Conservation (phyloP, 176 grass and related monocot species). For the Aegilops longissima region DNA sequence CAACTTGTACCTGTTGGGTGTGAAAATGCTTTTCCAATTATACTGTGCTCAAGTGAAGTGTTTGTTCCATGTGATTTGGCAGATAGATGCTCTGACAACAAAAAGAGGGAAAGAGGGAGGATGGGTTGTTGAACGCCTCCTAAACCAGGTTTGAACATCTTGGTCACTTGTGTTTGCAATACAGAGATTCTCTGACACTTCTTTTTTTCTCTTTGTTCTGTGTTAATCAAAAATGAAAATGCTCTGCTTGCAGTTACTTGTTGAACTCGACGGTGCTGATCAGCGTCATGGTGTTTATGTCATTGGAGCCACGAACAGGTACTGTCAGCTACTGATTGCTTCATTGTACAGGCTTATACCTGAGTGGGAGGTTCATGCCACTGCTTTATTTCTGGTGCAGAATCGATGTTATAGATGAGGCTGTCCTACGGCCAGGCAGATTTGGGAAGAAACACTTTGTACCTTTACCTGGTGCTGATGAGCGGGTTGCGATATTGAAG, state of each 20-base stretch:
- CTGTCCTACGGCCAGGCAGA: constrained; percentile 78
- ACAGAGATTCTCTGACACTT: neutral
- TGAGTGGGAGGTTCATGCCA: neutral
- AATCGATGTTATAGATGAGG: constrained; percentile 91
- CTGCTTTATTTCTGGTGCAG: constrained; percentile 23
- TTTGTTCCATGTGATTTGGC: constrained; percentile 23
- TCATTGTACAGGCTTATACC: neutral
- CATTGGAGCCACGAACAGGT: constrained; percentile 98
- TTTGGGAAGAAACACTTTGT: constrained; percentile 82
- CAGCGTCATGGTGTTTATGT: constrained; percentile 78
- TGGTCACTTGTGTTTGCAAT: neutral
- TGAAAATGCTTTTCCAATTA: neutral
- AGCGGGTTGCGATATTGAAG: constrained; percentile 72
- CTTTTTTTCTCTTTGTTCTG: neutral
- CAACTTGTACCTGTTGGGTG: neutral
- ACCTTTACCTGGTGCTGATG: constrained; percentile 62
- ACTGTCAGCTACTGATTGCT: neutral
- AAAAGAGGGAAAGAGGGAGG: constrained; percentile 81
- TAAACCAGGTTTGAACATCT: constrained; percentile 65
- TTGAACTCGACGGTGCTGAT: constrained; percentile 90
- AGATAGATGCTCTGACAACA: constrained; percentile 97
- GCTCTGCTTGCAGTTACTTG: constrained; percentile 57
- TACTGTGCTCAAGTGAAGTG: constrained; percentile 1
- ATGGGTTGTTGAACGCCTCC: constrained; percentile 76
- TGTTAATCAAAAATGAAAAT: constrained; percentile 10